Conservation (phyloP, 2,329 filamentous ascomycete species). For the Dryadomyces sulphureus region DNA sequence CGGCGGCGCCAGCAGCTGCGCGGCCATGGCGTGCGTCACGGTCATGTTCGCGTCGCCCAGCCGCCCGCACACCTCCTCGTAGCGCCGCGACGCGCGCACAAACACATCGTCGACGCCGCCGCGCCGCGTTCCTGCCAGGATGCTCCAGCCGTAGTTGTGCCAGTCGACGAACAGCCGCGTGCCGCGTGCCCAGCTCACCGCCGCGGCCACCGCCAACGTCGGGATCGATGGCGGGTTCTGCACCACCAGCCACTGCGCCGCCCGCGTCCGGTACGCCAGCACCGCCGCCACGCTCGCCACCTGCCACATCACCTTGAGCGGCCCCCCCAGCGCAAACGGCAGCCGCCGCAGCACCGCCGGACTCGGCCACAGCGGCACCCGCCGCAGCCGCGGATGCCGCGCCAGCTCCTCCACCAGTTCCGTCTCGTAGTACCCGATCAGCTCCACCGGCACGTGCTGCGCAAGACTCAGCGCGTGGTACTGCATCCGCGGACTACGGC, state of each 20-base stretch:
- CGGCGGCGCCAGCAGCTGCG: slow-evolving; percentile 46
- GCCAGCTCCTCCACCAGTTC: slow-evolving; percentile 65
- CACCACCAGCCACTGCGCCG: slow-evolving; percentile 63
- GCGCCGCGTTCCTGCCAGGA: slow-evolving; percentile 52
- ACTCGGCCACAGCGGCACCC: slow-evolving; percentile 55
- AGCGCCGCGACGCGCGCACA: slow-evolving; percentile 61
- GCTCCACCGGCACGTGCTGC: slow-evolving; percentile 63
- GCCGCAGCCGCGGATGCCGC: slow-evolving; percentile 50
- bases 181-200: slow-evolving; percentile 62
- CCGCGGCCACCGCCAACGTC: slow-evolving; percentile 60
- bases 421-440: slow-evolving; percentile 83
- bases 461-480: slow-evolving; percentile 93
- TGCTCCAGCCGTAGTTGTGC: slow-evolving; percentile 98
- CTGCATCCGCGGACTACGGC: slow-evolving; percentile 92
- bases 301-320: slow-evolving; percentile 79
- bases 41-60: slow-evolving; percentile 63
- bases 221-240: slow-evolving; percentile 93
- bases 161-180: slow-evolving; percentile 84
- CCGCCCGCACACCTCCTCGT: slow-evolving; percentile 60
- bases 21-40: slow-evolving; percentile 79
- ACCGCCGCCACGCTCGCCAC: slow-evolving; percentile 54
- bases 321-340: slow-evolving; percentile 64
- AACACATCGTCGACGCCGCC: slow-evolving; percentile 47
- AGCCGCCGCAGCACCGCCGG: slow-evolving; percentile 53
- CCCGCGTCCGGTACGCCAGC: slow-evolving; percentile 59